These are phyloP conservation scores for Graphilbum fragrans DNA, from an alignment of 2,329 filamentous ascomycete species.

Conservation along the genomic window DNA sequence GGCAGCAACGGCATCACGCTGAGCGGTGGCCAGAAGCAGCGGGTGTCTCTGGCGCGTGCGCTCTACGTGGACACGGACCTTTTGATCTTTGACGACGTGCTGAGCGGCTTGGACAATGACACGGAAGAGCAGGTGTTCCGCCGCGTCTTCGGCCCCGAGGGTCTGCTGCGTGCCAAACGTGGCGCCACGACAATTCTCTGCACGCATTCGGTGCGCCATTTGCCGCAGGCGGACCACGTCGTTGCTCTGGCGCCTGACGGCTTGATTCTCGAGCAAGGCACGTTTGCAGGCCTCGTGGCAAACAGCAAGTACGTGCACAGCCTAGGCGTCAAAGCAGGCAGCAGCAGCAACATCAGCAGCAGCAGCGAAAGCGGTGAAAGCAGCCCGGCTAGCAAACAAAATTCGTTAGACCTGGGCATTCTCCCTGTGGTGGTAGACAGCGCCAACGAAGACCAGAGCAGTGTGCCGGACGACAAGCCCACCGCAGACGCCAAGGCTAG, in stretches of 20 bases:
- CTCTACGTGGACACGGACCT: constrained; percentile 14
- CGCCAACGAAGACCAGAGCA: too few relatives aligned
- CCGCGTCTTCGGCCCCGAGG: constrained; percentile 20
- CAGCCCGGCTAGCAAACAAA: too few relatives aligned
- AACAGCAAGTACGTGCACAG: constrained; percentile 26
- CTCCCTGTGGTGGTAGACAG: too few relatives aligned
- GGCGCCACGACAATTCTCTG: constrained; percentile 17
- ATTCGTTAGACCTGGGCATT: too few relatives aligned
- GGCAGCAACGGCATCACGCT: constrained; percentile 23
- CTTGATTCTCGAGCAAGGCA: constrained; percentile 29
- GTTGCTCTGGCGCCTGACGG: constrained; percentile 29
- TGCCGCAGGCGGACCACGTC: constrained; percentile 31
- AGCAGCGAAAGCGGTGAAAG: too few relatives aligned
- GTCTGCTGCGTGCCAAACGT: constrained; percentile 2
- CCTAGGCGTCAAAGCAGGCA: constrained; percentile 21
- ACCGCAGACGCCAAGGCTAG: not conserved
- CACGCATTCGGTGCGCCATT: constrained; percentile 24
- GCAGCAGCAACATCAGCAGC: not conserved
- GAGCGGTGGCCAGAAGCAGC: constrained; percentile 22
- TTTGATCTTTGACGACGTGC: constrained; percentile 9
- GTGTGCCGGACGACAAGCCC: not conserved
- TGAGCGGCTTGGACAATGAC: constrained; percentile 20
- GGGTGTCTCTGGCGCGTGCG: constrained; percentile 15
- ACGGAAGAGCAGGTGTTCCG: constrained; percentile 28
- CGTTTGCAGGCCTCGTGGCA: constrained; percentile 22